Base-by-base conservation (phyloP, 2,329 filamentous ascomycete genomes). In the Trichoderma arundinaceum region DNA sequence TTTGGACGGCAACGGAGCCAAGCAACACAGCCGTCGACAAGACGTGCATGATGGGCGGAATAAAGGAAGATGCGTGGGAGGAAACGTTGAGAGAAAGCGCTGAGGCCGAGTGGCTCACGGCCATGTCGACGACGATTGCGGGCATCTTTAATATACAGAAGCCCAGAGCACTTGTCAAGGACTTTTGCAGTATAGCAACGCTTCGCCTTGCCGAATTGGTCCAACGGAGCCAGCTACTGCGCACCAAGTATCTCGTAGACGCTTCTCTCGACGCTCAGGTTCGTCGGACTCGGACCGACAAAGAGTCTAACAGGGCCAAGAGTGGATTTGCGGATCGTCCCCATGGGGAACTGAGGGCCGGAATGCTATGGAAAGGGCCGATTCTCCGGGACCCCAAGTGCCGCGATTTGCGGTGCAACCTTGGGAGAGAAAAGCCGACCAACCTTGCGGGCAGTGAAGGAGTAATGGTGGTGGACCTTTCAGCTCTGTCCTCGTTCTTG, bases 1-100 rank as follows among this genome's bases (percentile, higher is more conserved):
- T 74, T 75, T 86, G 84, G 59, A 84, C 74, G 75, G 82, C 83
- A 68, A 80, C 76, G 60, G 80, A 79, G 76, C 84, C 82, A 66
- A 86, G 75, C 33, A 87, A 74, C 38, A 86, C 69, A 38, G 83
- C 75, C 64, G 82, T 82, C 32, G 82, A 78, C 68, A 86, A 69
- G 60, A 82, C 76, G 71, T 85, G 78, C 83, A 85, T 84, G 73
- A 82, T 77, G 70, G 80, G 78, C 68, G 77, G 74, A 44, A 74
- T 66, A 38, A 73, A 52, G 49, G 48, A 43, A 7, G 52, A 44
- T 33, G 69, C 69, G 22, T 44, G 60, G 15, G 70, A 72, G 17
- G 74, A 73, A 68, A 68, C 70, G 70, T 76, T 77, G 72, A 68
- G 38, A 12, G 71, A 73, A 51, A 74, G 67, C 46, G 69, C 71